A percentile compares a stretch with the other conserved stretches of the same genome.
These are phyloP conservation scores for Limtongia smithiae DNA, from an alignment of 805 yeast species.

Conservation along the genomic window DNA sequence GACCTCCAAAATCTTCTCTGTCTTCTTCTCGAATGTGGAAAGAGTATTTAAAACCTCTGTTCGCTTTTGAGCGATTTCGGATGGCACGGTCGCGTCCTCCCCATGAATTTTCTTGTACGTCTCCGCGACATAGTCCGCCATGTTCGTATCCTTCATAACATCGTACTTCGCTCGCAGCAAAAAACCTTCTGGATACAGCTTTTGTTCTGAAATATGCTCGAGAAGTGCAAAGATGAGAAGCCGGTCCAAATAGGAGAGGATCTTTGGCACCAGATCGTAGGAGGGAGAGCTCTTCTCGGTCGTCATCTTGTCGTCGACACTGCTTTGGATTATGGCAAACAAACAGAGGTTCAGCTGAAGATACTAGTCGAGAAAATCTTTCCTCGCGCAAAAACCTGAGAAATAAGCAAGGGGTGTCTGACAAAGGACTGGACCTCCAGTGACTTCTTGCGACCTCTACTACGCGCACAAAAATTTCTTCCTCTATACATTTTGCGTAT, in stretches of 20 bases:
- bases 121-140: conserved; percentile 50
- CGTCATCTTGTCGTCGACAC: no score
- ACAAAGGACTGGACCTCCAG: no score
- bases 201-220: conserved; percentile 44
- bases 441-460: no score
- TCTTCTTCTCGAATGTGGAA: conserved; percentile 23
- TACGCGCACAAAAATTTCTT: no score
- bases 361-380: no score
- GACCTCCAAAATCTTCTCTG: conserved; percentile 17
- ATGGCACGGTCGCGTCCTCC: conserved; percentile 40
- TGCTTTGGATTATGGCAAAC: neutral
- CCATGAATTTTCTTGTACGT: conserved; percentile 44
- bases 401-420: no score
- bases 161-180: conserved; percentile 50
- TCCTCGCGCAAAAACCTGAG: no score
- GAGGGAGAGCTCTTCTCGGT: neutral
- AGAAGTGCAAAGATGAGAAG: conserved; percentile 55
- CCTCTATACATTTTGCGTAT: no score
- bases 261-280: conserved; percentile 36
- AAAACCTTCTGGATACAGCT: conserved; percentile 45
- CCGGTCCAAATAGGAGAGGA: conserved; percentile 59
- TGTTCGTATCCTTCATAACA: conserved; percentile 54
- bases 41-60: conserved; percentile 38
- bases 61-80: conserved; percentile 41
- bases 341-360: neutral